Conservation (phyloP, 139 green algal species). For the Diplosphaera chodatii region DNA sequence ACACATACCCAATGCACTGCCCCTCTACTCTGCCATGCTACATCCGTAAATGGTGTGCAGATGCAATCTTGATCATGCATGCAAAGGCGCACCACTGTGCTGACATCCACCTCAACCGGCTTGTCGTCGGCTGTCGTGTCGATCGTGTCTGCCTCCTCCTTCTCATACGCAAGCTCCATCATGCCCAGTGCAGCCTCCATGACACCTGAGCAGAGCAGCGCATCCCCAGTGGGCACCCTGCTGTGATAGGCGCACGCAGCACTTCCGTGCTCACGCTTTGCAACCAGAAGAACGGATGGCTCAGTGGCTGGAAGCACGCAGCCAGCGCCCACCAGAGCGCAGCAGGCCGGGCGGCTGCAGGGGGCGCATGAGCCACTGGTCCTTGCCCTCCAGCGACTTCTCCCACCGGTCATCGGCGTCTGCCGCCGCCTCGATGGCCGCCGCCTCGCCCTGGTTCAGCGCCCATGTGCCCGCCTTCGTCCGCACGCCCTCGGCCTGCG, state of each 20-base stretch:
- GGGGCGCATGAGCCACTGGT: conserved; percentile 67
- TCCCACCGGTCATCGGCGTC: conserved; percentile 76
- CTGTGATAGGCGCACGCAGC: too few species aligned
- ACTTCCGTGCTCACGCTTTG: too few species aligned
- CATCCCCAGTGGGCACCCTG: too few species aligned
- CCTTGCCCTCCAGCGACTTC: conserved; percentile 42
- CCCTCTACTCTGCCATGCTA: too few species aligned
- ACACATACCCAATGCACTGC: too few species aligned
- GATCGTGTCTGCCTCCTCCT: not conserved
- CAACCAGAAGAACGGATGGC: too few species aligned
- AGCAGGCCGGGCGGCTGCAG: conserved; percentile 52
- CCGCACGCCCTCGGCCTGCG: conserved; percentile 47
- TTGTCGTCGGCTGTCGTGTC: not conserved
- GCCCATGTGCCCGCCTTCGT: conserved; percentile 77
- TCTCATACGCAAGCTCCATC: not conserved
- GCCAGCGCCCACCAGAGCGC: conserved; percentile 21
- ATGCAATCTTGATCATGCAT: too few species aligned
- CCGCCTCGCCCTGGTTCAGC: conserved; percentile 57
- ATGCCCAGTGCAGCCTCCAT: conserved; percentile 5
- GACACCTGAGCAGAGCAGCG: not conserved
- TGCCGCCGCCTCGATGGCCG: conserved; percentile 64
- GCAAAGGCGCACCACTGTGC: not conserved
- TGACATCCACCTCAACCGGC: not conserved
- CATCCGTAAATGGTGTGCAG: too few species aligned
- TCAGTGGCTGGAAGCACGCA: too few species aligned